A percentile compares a stretch with the other conserved stretches of the same genome.
These are phyloP conservation scores for Citrus australasica DNA, from an alignment of 345 rosid genomes.

Conservation along the genomic window DNA sequence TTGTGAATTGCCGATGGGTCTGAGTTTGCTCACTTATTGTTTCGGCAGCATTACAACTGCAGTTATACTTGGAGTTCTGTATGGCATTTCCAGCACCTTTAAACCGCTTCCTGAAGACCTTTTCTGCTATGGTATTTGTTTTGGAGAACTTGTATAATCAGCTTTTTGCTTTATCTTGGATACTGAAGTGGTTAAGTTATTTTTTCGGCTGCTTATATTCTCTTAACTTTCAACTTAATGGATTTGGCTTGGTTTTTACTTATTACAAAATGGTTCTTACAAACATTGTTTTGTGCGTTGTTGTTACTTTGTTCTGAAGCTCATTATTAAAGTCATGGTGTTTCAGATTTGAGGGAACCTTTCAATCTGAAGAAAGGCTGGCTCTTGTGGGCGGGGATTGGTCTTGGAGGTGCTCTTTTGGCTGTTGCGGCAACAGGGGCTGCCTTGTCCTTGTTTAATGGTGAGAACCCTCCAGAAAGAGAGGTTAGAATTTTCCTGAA, in stretches of 20 bases:
- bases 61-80: conserved; percentile 69
- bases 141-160: not conserved
- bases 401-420: conserved; percentile 50
- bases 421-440: conserved; percentile 44
- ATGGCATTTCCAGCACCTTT: conserved; percentile 55
- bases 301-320: not conserved
- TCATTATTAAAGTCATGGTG: not conserved
- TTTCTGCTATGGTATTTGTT: conserved; percentile 65
- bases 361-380: conserved; percentile 59
- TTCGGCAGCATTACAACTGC: conserved; percentile 73
- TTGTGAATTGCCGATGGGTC: not conserved
- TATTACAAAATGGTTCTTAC: not conserved
- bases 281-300: not conserved
- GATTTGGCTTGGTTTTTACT: not conserved
- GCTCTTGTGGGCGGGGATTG: conserved; percentile 64
- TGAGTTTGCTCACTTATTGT: conserved; percentile 19
- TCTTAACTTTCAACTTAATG: not conserved
- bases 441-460: conserved; percentile 43
- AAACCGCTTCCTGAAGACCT: conserved; percentile 82
- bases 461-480: conserved; percentile 48
- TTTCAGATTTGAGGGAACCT: conserved; percentile 68
- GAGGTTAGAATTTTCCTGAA: conserved; percentile 42
- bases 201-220: not conserved
- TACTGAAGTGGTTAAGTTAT: too few species aligned
- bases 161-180: not conserved